Conservation (phyloP, 257 asterid species). For the Jacaranda mimosifolia region DNA sequence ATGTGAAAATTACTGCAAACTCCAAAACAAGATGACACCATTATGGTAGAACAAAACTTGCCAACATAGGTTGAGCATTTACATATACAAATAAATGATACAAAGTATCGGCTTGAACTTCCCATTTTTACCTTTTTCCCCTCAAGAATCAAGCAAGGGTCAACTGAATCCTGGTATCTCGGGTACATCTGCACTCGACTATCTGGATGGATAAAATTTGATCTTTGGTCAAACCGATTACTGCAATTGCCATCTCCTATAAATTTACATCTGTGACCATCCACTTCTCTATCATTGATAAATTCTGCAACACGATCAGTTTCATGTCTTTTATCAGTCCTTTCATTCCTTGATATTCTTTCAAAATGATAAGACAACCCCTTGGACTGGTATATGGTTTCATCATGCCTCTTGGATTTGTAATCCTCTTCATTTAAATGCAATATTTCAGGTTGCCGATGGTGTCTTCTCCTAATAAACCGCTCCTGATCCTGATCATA, state of each 20-base stretch:
- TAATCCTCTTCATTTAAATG: constrained; percentile 43
- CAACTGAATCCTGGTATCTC: constrained; percentile 55
- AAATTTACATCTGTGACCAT: constrained; percentile 33
- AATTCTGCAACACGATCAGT: constrained; percentile 37
- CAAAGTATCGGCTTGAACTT: constrained; percentile 43
- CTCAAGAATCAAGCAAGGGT: constrained; percentile 46
- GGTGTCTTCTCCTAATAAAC: constrained; percentile 45
- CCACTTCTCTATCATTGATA: constrained; percentile 43
- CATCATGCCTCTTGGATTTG: constrained; percentile 37
- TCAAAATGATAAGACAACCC: constrained; percentile 42
- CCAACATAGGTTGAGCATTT: constrained; percentile 42
- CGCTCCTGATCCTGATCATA: constrained; percentile 38
- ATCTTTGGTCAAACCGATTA: constrained; percentile 44
- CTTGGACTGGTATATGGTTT: constrained; percentile 34
- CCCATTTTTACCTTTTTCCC: constrained; percentile 67
- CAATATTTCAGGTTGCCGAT: constrained; percentile 45
- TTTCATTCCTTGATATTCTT: constrained; percentile 38
- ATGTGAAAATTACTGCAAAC: constrained; percentile 9
- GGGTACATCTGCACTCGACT: constrained; percentile 40
- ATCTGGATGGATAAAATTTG: constrained; percentile 38
- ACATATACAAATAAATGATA: constrained; percentile 40
- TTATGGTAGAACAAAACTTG: constrained; percentile 31
- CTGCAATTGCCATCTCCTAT: constrained; percentile 38
- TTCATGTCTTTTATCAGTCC: constrained; percentile 45
- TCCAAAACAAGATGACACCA: constrained; percentile 20